Percentiles rank a stretch among this genome's conserved stretches.
Evolutionary conservation across 208 protist species (phyloP).

Genomic region (Crithidia mellificae): DNA sequence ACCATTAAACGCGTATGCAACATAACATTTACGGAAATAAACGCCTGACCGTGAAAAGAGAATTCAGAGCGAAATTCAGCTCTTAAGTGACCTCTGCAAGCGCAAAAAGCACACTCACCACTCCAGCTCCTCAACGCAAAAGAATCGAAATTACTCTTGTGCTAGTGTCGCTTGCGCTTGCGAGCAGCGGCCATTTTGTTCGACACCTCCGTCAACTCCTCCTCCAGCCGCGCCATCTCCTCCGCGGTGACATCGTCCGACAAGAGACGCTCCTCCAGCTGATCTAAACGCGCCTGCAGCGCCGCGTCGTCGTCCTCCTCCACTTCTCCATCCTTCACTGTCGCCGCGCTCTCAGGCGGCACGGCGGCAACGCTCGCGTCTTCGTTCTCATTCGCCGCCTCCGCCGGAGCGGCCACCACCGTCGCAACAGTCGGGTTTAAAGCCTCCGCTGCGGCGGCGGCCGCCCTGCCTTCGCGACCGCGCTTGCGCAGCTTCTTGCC

Average conservation of each 20-base stretch:
- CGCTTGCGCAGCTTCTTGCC: constrained; percentile 76
- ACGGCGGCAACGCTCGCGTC: background rate
- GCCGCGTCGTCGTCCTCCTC: constrained; percentile 30
- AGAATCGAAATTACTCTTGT: background rate
- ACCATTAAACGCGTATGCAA: too few species aligned
- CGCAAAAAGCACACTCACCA: background rate
- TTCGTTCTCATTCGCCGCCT: background rate
- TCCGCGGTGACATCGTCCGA: constrained; percentile 75
- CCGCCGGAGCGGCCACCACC: background rate
- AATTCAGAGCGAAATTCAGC: too few species aligned
- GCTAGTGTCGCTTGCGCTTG: constrained; percentile 22
- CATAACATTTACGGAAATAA: too few species aligned
- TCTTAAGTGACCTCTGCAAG: background rate
- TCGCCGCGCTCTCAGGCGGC: too few species aligned
- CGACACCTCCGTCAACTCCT: constrained; percentile 77
- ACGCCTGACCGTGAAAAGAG: too few species aligned
- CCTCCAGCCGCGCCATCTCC: constrained; percentile 69
- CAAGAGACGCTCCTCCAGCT: constrained; percentile 67
- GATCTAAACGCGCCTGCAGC: constrained; percentile 55
- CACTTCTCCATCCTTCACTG: background rate
- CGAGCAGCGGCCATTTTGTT: constrained; percentile 32
- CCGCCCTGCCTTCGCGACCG: constrained; percentile 65
- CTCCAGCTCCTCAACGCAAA: background rate
- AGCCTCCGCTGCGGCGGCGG: constrained; percentile 20
- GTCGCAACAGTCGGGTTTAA: background rate